A percentile compares a stretch with the other conserved stretches of the same genome.
Evolutionary conservation across 2,329 filamentous ascomycete species (phyloP).

Genomic region (Xylaria sp.): DNA sequence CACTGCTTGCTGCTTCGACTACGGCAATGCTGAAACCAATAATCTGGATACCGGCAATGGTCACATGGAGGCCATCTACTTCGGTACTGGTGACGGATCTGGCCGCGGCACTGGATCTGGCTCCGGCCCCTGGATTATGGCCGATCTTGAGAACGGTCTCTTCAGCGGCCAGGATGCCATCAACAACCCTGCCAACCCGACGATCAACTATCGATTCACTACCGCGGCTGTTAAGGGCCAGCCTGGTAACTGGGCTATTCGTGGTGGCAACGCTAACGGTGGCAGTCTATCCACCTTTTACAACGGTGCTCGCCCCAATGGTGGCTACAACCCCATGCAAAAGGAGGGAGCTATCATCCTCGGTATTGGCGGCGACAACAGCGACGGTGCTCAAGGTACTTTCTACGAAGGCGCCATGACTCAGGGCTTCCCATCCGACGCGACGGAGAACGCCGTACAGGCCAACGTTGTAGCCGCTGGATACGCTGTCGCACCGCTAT

Average conservation of each 20-base stretch:
- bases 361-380: slow-evolving; percentile 74
- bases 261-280: slow-evolving; percentile 65
- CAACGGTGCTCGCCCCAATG: slow-evolving; percentile 62
- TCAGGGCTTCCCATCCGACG: slow-evolving; percentile 68
- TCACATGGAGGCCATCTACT: slow-evolving; percentile 78
- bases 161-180: slow-evolving; percentile 64
- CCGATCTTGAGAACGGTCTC: slow-evolving; percentile 74
- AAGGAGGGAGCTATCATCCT: slow-evolving; percentile 75
- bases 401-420: slow-evolving; percentile 76
- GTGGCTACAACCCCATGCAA: slow-evolving; percentile 70
- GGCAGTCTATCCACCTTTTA: slow-evolving; percentile 66
- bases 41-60: slow-evolving; percentile 66
- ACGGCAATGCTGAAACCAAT: slow-evolving; percentile 67
- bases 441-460: slow-evolving; percentile 67
- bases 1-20: slow-evolving; percentile 66
- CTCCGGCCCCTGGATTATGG: slow-evolving; percentile 74
- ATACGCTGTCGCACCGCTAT: slow-evolving; percentile 63
- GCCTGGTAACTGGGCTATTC: slow-evolving; percentile 67
- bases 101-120: slow-evolving; percentile 68
- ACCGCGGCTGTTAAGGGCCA: slow-evolving; percentile 68
- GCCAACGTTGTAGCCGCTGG: slow-evolving; percentile 69
- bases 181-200: slow-evolving; percentile 63
- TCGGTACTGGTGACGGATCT: slow-evolving; percentile 59
- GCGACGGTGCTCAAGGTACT: slow-evolving; percentile 67
- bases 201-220: slow-evolving; percentile 65